Conservation (phyloP, 441 rosid genomes). For the Pelargonium australe region DNA sequence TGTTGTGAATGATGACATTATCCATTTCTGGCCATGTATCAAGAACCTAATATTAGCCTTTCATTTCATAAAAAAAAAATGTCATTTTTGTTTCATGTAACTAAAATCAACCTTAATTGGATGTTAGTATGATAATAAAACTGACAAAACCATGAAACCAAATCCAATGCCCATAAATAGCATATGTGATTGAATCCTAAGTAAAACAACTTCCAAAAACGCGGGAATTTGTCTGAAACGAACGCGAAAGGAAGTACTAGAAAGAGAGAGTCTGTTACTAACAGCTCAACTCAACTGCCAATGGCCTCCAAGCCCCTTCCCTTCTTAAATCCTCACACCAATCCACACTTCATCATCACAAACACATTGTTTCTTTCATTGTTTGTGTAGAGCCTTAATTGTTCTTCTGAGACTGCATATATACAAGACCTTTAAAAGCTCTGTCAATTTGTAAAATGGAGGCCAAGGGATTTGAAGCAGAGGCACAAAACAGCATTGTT, state of each 20-base stretch:
- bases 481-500: conserved; percentile 8
- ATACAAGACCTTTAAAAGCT: background rate
- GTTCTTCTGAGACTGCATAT: too few species aligned
- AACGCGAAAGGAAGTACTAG: background rate
- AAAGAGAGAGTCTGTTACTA: background rate
- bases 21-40: too few species aligned
- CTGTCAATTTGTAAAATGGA: background rate
- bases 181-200: background rate
- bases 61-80: too few species aligned
- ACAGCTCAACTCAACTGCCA: background rate
- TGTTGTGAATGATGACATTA: background rate
- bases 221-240: background rate
- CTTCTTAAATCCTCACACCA: background rate
- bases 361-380: too few species aligned
- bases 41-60: background rate
- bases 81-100: background rate
- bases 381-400: too few species aligned
- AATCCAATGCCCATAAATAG: background rate
- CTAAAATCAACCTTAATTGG: conserved; percentile 4
- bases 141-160: background rate
- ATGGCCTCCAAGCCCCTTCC: background rate
- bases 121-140: background rate
- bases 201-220: too few species aligned
- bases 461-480: background rate
- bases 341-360: background rate